Conservation (phyloP, 2,329 filamentous ascomycete genomes). For the Monosporascus sp. region DNA sequence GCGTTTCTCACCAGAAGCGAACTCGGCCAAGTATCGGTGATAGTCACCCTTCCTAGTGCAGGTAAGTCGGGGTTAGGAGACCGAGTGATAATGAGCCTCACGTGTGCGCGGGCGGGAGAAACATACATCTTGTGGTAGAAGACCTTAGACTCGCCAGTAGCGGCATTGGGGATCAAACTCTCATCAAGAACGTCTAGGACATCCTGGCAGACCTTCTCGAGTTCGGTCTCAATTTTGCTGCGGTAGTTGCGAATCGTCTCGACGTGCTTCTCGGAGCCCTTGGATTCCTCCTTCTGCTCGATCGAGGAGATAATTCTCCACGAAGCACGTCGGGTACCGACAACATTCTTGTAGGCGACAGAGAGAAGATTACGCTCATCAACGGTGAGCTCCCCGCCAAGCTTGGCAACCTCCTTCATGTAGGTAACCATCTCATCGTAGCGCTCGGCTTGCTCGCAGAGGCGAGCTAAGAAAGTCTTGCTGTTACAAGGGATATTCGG, state of each 20-base stretch:
- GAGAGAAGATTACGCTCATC: slow-evolving; percentile 98
- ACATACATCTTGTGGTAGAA: slow-evolving; percentile 99
- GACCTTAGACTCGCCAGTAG: slow-evolving; percentile 97
- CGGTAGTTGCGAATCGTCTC: slow-evolving; percentile 93
- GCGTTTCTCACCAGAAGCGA: slow-evolving; percentile 87
- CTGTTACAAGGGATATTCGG: slow-evolving; percentile 40
- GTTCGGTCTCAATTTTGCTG: slow-evolving; percentile 95
- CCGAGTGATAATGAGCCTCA: slow-evolving; percentile 1
- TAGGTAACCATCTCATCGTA: slow-evolving; percentile 99
- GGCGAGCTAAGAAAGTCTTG: slow-evolving; percentile 99
- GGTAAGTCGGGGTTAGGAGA: slow-evolving; percentile 6
- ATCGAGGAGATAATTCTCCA: slow-evolving; percentile 99
- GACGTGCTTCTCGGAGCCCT: slow-evolving; percentile 95
- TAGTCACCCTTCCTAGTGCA: slow-evolving; percentile 85
- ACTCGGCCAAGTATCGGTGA: slow-evolving; percentile 92
- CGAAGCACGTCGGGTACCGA: slow-evolving; percentile 94
- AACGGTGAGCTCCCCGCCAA: slow-evolving; percentile 74
- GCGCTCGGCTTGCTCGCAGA: slow-evolving; percentile 99
- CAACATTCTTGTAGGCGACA: slow-evolving; percentile 99
- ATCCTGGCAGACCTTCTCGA: slow-evolving; percentile 97
- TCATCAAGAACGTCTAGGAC: slow-evolving; percentile 92
- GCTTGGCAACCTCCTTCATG: slow-evolving; percentile 99
- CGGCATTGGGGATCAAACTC: slow-evolving; percentile 89
- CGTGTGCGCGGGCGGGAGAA: slow-evolving; percentile 7
- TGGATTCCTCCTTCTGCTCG: slow-evolving; percentile 99